A percentile compares a stretch with the other conserved stretches of the same genome.
phyloP scores from a whole-genome alignment of 176 grass and related monocot genomes.

The Carex littledalei region DNA sequence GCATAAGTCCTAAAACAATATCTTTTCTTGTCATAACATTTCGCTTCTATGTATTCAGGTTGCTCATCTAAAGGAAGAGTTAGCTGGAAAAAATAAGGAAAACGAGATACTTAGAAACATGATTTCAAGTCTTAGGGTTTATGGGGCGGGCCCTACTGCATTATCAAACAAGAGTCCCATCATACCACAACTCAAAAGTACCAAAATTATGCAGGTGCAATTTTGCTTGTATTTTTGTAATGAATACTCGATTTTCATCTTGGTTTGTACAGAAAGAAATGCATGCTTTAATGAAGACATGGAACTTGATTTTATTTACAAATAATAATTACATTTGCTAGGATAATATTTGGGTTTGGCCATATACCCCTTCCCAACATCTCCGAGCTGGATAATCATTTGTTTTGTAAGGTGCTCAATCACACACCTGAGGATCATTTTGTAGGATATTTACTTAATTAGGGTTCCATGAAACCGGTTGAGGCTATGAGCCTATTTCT shows the following conservation, averaged over 20 bases:
- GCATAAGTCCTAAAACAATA: background rate
- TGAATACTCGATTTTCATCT: background rate
- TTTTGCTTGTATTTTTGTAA: background rate
- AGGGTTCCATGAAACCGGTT: background rate
- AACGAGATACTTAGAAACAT: conserved; percentile 14
- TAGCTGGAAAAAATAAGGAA: conserved; percentile 17
- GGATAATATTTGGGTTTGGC: background rate
- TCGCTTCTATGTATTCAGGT: background rate
- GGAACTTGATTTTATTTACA: background rate
- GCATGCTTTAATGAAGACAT: background rate
- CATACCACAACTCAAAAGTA: background rate
- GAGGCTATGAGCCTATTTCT: background rate
- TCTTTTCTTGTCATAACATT: background rate
- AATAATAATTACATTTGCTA: background rate
- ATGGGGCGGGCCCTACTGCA: background rate
- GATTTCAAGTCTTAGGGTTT: background rate
- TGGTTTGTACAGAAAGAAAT: background rate
- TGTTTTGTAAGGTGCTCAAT: background rate
- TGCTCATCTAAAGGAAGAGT: conserved; percentile 13
- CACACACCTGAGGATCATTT: background rate
- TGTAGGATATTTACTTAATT: background rate
- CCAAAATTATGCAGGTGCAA: conserved; percentile 1
- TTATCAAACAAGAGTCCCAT: conserved; percentile 1
- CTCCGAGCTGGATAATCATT: background rate
- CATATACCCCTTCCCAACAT: background rate